phyloP scores from a whole-genome alignment of 2,329 filamentous ascomycete genomes.

The Lecanicillium sp. region DNA sequence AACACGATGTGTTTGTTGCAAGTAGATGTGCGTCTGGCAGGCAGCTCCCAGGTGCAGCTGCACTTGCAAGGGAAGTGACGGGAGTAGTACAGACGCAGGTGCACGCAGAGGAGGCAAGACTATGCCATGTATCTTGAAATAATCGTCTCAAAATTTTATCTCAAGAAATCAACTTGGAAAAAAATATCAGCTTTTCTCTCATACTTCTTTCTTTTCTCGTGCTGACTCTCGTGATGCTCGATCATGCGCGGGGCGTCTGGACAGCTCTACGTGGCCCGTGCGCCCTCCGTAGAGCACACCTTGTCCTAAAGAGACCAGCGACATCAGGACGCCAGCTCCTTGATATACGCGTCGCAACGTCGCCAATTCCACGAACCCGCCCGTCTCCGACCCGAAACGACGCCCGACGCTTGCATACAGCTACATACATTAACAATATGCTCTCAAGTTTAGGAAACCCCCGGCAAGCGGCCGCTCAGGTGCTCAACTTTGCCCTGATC shows the following conservation, averaged over 20 bases:
- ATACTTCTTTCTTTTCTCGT: background rate
- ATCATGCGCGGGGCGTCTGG: too few species aligned
- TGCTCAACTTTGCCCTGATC: constrained; percentile 87
- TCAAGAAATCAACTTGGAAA: too few species aligned
- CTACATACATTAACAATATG: constrained; percentile 41
- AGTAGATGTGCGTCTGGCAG: too few species aligned
- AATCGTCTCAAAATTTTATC: too few species aligned
- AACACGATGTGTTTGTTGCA: too few species aligned
- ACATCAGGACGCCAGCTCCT: background rate
- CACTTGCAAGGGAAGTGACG: too few species aligned
- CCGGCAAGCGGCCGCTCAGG: constrained; percentile 72
- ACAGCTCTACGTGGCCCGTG: constrained; percentile 14
- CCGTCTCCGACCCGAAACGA: background rate
- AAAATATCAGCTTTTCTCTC: background rate
- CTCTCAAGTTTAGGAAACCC: constrained; percentile 65
- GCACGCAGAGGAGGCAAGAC: too few species aligned
- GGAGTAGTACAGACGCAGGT: too few species aligned
- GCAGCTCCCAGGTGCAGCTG: too few species aligned
- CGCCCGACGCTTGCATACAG: background rate
- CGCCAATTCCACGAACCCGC: background rate
- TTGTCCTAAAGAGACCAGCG: constrained; percentile 10
- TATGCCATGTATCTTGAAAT: too few species aligned
- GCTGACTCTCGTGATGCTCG: too few species aligned
- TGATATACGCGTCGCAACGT: background rate
- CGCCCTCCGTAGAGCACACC: constrained; percentile 11